Conservation (phyloP, 257 asterid species). For the Nicotiana tabacum region DNA sequence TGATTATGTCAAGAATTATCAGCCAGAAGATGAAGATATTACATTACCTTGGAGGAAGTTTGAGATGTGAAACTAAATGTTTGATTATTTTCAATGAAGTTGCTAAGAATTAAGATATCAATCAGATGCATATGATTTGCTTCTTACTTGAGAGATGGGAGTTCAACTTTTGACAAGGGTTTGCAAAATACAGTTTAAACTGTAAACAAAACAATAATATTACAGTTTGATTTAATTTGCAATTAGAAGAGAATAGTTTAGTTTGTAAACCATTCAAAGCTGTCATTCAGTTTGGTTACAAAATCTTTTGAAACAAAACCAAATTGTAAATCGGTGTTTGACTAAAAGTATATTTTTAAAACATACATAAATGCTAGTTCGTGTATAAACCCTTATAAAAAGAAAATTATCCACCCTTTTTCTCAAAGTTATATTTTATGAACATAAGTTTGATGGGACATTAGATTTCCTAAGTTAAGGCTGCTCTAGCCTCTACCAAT, state of each 20-base stretch:
- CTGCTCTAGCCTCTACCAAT: not conserved
- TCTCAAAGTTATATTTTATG: not conserved
- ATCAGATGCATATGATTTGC: not conserved
- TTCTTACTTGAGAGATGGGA: not conserved
- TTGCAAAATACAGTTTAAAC: not conserved
- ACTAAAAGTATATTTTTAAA: not conserved
- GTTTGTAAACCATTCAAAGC: not conserved
- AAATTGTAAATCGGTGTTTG: not conserved
- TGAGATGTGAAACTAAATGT: not conserved
- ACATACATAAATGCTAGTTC: not conserved
- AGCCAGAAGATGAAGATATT: not conserved
- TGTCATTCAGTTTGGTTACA: not conserved
- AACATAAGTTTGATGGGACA: not conserved
- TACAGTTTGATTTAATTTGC: not conserved
- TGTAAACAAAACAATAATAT: not conserved
- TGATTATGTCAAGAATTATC: not conserved
- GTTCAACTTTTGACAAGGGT: not conserved
- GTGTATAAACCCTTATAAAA: not conserved
- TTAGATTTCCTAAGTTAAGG: not conserved
- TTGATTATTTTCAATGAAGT: not conserved
- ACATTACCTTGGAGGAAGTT: not conserved
- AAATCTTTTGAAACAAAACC: not conserved
- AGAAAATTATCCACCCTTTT: not conserved
- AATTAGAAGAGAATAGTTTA: not conserved
- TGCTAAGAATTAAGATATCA: not conserved